Evolutionary conservation across 106 monocot species (phyloP).

Genomic region (Gastrodia elata): DNA sequence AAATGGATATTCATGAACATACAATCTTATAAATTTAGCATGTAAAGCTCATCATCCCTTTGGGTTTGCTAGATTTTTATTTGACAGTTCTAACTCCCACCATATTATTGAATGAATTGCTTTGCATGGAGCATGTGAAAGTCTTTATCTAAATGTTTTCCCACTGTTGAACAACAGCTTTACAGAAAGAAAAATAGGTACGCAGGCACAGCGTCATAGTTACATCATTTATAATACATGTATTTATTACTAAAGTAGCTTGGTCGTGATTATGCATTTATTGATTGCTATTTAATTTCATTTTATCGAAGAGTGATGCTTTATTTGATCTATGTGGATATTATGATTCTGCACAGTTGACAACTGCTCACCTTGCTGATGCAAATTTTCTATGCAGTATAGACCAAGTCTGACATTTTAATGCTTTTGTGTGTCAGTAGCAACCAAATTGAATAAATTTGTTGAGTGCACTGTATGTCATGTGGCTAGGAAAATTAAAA

Average conservation of each 20-base stretch:
- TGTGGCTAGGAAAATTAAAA: neutral
- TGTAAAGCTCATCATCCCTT: too few species aligned
- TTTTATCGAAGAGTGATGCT: neutral
- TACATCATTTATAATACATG: neutral
- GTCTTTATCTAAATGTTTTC: neutral
- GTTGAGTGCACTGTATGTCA: neutral
- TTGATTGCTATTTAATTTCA: neutral
- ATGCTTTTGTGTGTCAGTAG: neutral
- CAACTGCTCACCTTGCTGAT: neutral
- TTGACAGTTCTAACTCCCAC: neutral
- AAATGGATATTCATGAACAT: too few species aligned
- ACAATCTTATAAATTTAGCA: too few species aligned
- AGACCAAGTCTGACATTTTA: neutral
- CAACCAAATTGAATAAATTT: neutral
- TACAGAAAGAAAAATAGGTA: neutral
- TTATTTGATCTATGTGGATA: neutral
- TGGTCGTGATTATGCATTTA: neutral
- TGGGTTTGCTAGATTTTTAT: too few species aligned
- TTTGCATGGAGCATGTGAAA: neutral
- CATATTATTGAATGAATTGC: neutral
- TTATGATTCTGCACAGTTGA: neutral
- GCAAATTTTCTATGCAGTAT: neutral
- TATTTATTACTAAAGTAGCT: neutral
- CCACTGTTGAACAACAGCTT: neutral
- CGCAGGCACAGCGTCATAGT: neutral